Evolutionary conservation across 2,329 filamentous ascomycete genomes (phyloP).

Genomic region (Bipolaris victoriae): DNA sequence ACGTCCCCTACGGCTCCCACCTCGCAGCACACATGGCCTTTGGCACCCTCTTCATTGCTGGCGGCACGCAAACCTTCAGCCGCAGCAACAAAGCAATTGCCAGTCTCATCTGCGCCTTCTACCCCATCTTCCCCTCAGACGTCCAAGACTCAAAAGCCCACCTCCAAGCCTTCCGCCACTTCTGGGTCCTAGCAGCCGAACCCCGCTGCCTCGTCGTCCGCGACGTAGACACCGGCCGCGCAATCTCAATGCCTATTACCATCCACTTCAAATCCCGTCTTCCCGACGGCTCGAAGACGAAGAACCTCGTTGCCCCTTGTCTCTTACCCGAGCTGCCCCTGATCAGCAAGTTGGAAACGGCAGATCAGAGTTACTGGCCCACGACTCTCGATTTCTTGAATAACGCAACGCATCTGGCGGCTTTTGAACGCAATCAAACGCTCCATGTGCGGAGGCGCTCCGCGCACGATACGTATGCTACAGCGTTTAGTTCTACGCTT

Average conservation of each 20-base stretch:
- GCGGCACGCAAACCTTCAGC: slow-evolving; percentile 89
- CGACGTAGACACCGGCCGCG: slow-evolving; percentile 82
- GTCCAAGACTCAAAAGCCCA: slow-evolving; percentile 95
- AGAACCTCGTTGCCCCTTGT: slow-evolving; percentile 59
- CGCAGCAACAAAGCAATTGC: slow-evolving; percentile 87
- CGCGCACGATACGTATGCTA: slow-evolving; percentile 62
- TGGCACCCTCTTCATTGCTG: slow-evolving; percentile 87
- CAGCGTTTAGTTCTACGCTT: slow-evolving; percentile 75
- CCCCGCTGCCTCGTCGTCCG: slow-evolving; percentile 86
- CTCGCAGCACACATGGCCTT: slow-evolving; percentile 91
- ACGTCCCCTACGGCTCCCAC: slow-evolving; percentile 91
- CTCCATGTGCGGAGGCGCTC: slow-evolving; percentile 75
- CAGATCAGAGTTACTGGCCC: slow-evolving; percentile 77
- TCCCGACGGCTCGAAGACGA: slow-evolving; percentile 19
- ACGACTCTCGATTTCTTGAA: slow-evolving; percentile 75
- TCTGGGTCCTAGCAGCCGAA: slow-evolving; percentile 95
- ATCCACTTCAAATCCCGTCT: slow-evolving; percentile 62
- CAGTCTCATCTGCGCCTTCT: slow-evolving; percentile 86
- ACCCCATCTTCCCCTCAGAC: slow-evolving; percentile 86
- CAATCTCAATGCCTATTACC: slow-evolving; percentile 74
- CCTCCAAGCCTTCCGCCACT: slow-evolving; percentile 92
- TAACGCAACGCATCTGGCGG: slow-evolving; percentile 65
- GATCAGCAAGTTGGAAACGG: slow-evolving; percentile 67
- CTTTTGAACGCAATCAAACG: slow-evolving; percentile 73
- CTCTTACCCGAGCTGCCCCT: slow-evolving; percentile 69